These are phyloP conservation scores for barley (Hordeum vulgare) DNA, from an alignment of 176 grass and related monocot genomes.

Conservation along the genomic window DNA sequence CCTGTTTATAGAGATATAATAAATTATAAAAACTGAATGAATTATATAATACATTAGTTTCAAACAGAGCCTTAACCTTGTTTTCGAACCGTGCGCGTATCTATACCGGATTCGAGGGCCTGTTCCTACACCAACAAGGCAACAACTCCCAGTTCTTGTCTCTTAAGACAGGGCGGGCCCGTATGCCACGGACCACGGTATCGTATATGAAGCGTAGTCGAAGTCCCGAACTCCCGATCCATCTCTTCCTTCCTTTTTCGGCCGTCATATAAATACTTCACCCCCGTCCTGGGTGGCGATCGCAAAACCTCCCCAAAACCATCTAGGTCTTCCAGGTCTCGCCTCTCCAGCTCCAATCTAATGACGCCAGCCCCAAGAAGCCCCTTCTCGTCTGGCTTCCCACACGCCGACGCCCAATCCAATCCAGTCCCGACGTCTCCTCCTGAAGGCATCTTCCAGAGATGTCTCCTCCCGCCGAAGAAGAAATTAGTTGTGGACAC, in stretches of 20 bases:
- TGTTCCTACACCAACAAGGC: too few species aligned
- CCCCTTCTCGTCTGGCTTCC: not conserved
- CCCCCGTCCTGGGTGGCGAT: not conserved
- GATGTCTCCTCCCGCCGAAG: not conserved
- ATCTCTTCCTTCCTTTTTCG: not conserved
- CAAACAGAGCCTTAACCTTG: too few species aligned
- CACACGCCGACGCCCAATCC: not conserved
- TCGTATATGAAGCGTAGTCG: not conserved
- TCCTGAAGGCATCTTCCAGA: not conserved
- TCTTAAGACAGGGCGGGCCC: too few species aligned
- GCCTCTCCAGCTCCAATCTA: not conserved
- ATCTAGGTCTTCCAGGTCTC: not conserved
- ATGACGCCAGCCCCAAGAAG: not conserved
- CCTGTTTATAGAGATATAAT: too few species aligned
- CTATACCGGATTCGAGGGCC: too few species aligned
- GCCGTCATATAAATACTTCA: not conserved
- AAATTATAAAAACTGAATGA: too few species aligned
- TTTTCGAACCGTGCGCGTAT: too few species aligned
- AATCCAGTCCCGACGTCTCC: not conserved
- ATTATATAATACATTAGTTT: too few species aligned
- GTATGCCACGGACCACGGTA: too few species aligned
- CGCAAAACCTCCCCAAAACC: not conserved
- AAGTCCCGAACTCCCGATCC: not conserved
- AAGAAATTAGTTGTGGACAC: not conserved
- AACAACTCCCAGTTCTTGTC: too few species aligned